Percentiles rank a stretch among this genome's conserved stretches.
phyloP scores from a whole-genome alignment of 2,329 filamentous ascomycete genomes.

The Biscogniauxia sp. region DNA sequence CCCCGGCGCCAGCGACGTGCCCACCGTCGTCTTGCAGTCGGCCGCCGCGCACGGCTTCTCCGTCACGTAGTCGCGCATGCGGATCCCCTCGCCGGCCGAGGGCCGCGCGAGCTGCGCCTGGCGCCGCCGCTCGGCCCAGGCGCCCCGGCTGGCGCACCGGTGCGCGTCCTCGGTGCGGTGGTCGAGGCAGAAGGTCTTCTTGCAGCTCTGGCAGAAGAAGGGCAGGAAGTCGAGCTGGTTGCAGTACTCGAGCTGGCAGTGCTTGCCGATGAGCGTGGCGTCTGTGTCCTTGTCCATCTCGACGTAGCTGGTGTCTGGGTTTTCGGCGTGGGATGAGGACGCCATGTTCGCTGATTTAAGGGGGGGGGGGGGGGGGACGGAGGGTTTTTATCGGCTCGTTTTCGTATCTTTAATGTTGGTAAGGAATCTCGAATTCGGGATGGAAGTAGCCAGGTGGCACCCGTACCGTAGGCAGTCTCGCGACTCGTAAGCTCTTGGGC shows the following conservation, averaged over 20 bases:
- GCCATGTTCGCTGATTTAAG: conserved; percentile 43
- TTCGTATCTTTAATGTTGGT: conserved; percentile 14
- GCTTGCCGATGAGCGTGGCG: conserved; percentile 79
- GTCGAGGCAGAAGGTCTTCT: conserved; percentile 83
- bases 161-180: conserved; percentile 86
- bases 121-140: conserved; percentile 59
- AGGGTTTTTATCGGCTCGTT: background rate
- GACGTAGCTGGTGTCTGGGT: conserved; percentile 59
- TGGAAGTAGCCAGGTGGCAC: conserved; percentile 1
- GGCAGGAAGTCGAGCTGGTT: conserved; percentile 95
- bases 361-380: too few relatives aligned
- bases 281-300: conserved; percentile 71
- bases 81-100: conserved; percentile 53
- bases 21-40: conserved; percentile 67
- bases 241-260: conserved; percentile 91
- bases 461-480: conserved; percentile 17
- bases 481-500: conserved; percentile 24
- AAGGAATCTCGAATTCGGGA: background rate
- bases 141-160: conserved; percentile 59
- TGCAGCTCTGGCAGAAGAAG: conserved; percentile 89
- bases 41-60: conserved; percentile 68
- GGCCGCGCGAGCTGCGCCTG: conserved; percentile 52
- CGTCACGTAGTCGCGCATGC: conserved; percentile 51
- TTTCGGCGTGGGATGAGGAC: conserved; percentile 42
- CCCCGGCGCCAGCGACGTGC: conserved; percentile 64